Evolutionary conservation across 257 asterid species (phyloP), one percentile per base, ranked within the genome.

Genomic region (Gentiana dahurica): DNA sequence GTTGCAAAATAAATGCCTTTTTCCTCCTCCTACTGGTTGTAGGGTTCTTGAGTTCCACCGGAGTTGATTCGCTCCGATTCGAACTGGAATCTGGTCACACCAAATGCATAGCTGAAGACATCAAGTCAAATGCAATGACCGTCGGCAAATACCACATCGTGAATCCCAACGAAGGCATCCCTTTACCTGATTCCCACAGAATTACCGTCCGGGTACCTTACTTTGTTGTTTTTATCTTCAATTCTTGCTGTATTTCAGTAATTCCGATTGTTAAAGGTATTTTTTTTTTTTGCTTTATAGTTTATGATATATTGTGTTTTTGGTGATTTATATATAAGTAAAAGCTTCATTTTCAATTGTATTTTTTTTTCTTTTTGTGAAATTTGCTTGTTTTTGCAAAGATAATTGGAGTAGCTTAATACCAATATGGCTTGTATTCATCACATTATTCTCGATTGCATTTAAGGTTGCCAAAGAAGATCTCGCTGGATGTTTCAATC

Each of bases 71-170:
- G 67, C 73, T 87, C 77, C 86, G 85, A 57, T 91, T 91, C 75
- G 96, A 90, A 66, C 74, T 90, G 73, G 75, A 76, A 63, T 85
- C 96, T 62, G 94, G 96, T 53, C 85, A 69, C 38, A 77, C 94
- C n/a, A 91, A 91, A 74, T 91, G 98, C 78, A 91, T 91, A 79
- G 71, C 98, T 51, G 98, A 91, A 76, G 95, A 91, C 36, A 81
- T 91, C 57, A 85, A 87, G 79, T 73, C 80, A 65, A 84, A 83
- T 74, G 73, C 95, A 13, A 91, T 91, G 98, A 91, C 95, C 41
- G 94, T 91, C 33, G 98, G 96, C 51, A 91, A 87, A 51, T 91
- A 91, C 65, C 90, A 88, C 36, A 69, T 87, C 46, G 93, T 91
- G 32, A 87, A 87, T 63, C 84, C 85, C 54, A 78, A 60, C 35